Evolutionary conservation across 139 green algal genomes (phyloP), one percentile per base, ranked within the genome.

Genomic region (Desmodesmus armatus): DNA sequence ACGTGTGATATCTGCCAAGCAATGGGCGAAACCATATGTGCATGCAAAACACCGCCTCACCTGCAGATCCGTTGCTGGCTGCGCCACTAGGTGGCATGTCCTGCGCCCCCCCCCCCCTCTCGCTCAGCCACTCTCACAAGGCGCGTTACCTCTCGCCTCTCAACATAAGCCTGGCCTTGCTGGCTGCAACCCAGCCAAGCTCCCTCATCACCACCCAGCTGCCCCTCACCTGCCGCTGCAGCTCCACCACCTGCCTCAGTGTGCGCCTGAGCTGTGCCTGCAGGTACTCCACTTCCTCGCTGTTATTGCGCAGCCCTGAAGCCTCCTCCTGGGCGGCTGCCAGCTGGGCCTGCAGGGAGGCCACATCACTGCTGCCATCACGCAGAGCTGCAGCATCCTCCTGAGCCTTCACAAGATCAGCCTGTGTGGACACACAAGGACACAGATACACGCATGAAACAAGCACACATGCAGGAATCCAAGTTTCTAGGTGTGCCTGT

Each of bases 221-320:
- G 41, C 4, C 33, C 17, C 67, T 47, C 43, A 83, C 71, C 51
- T 87, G 69, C 31, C 74, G 82, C 72, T 80, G 60, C 31, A 87
- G 72, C 82, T 87, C 82, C 71, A 87, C 82, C 5, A 76, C 53
- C 53, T 82, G 49, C 2, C 82, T 49, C 39, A 87, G 58, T 23
- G 71, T 82, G 44, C 82, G 55, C 21, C 82, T 49, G 55, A 87
- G 82, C 72, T 87, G 82, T 37, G 44, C 37, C 55, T 87, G 82
- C 39, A 87, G 82, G 82, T 82, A 83, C 15, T 87, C 82, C 40
- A 87, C 55, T 7, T 87, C 82, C 23, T 87, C 71, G 11, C 27
- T 55, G 51, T 31, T 60, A 39, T 66, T 79, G 27, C 31, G 39
- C 39, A 79, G 55, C 43, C n/a, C 33, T 3, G 3, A 47, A n/a